phyloP scores from a whole-genome alignment of 495 filamentous ascomycete species.

The Lepraria neglecta region DNA sequence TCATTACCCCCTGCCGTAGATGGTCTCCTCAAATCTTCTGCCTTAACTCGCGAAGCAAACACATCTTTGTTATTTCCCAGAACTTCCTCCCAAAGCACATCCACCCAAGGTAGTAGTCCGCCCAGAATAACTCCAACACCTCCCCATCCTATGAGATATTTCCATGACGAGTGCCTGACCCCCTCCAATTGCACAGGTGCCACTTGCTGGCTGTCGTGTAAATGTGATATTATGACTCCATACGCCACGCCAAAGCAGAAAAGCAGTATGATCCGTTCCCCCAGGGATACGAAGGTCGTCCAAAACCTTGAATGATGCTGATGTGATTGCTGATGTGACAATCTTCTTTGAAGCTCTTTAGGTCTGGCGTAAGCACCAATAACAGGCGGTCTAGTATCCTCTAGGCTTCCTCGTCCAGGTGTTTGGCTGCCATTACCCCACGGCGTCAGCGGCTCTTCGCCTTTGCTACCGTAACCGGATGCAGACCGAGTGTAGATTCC shows the following conservation, averaged over 20 bases:
- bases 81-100: conserved; percentile 52
- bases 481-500: conserved; percentile 79
- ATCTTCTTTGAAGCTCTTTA: conserved; percentile 26
- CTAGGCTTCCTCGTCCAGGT: conserved; percentile 36
- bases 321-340: conserved; percentile 14
- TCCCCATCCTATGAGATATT: conserved; percentile 77
- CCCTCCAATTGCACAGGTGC: conserved; percentile 48
- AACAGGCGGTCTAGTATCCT: conserved; percentile 22
- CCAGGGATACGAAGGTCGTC: conserved; percentile 37
- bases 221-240: conserved; percentile 74
- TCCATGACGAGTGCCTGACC: conserved; percentile 54
- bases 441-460: conserved; percentile 50
- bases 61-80: conserved; percentile 23
- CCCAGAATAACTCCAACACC: conserved; percentile 69
- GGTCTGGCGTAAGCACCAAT: conserved; percentile 24
- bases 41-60: conserved; percentile 14
- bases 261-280: conserved; percentile 56
- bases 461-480: conserved; percentile 47
- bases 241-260: conserved; percentile 79
- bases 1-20: conserved; percentile 26
- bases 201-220: conserved; percentile 65
- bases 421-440: conserved; percentile 71
- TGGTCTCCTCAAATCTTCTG: conserved; percentile 3
- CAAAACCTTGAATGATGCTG: conserved; percentile 11
- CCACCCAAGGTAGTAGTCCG: conserved; percentile 76